Conservation (phyloP, 1,284 basidiomycete species). For the Irpex rosettiformis region DNA sequence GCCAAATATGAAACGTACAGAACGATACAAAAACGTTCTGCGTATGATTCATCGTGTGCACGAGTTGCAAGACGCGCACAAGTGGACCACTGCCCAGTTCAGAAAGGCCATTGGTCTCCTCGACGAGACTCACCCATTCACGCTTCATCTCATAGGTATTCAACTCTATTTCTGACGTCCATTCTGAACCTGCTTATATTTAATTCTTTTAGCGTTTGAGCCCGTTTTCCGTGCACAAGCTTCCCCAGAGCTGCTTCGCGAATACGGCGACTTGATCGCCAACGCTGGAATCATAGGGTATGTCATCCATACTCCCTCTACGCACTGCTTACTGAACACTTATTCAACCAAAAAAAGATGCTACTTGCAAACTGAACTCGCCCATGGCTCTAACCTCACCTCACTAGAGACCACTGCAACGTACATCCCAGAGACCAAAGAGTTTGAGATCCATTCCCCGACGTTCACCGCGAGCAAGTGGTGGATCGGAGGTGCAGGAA, state of each 20-base stretch:
- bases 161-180: not conserved
- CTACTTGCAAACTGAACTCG: slow-evolving; percentile 74
- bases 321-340: too few species aligned
- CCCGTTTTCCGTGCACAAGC: slow-evolving; percentile 65
- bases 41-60: slow-evolving; percentile 51
- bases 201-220: slow-evolving; percentile 48
- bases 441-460: slow-evolving; percentile 78
- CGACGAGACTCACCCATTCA: slow-evolving; percentile 51
- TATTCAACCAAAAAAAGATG: slow-evolving; percentile 32
- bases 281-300: slow-evolving; percentile 61
- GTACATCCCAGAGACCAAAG: slow-evolving; percentile 61
- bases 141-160: slow-evolving; percentile 57
- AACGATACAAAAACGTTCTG: slow-evolving; percentile 47
- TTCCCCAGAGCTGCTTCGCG: slow-evolving; percentile 43
- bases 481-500: slow-evolving; percentile 78
- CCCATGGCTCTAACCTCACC: slow-evolving; percentile 73
- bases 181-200: slow-evolving; percentile 6
- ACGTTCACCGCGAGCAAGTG: slow-evolving; percentile 78
- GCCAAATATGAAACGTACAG: slow-evolving; percentile 47
- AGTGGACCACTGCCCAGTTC: slow-evolving; percentile 50
- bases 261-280: slow-evolving; percentile 47
- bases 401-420: slow-evolving; percentile 78
- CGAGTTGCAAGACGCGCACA: slow-evolving; percentile 50
- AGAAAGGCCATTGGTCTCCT: slow-evolving; percentile 40
- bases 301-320: too few species aligned